phyloP scores from a whole-genome alignment of 2,329 filamentous ascomycete genomes.

The Parafenestella ontariensis region DNA sequence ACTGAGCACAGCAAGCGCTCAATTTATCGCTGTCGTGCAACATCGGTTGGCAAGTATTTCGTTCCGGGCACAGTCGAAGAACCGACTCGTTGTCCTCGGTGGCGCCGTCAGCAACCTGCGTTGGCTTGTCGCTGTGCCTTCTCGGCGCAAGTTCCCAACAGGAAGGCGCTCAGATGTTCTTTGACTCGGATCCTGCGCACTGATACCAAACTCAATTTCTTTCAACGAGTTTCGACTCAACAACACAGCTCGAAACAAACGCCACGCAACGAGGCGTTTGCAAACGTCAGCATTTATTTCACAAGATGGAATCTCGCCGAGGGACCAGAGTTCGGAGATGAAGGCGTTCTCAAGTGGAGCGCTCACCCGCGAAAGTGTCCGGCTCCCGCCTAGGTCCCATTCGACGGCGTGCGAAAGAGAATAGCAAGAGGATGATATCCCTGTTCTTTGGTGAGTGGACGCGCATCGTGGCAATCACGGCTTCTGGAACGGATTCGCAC shows the following conservation, averaged over 20 bases:
- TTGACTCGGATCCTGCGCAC: neutral
- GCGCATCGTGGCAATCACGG: neutral
- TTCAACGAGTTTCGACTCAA: neutral
- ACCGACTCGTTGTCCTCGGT: constrained; percentile 6
- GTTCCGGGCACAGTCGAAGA: neutral
- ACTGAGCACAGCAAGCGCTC: neutral
- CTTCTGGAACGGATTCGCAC: neutral
- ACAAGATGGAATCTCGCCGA: constrained; percentile 1
- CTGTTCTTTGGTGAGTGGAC: neutral
- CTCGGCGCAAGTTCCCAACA: constrained; percentile 9
- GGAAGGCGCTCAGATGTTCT: neutral
- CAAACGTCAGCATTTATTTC: constrained; percentile 8
- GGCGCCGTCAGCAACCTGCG: neutral
- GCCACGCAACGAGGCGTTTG: constrained; percentile 2
- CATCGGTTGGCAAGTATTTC: neutral
- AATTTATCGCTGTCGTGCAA: neutral
- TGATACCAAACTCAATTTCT: constrained; percentile 1
- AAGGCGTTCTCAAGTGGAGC: constrained; percentile 1
- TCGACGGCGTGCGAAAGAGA: neutral
- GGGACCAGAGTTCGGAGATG: constrained; percentile 4
- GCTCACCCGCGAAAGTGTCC: neutral
- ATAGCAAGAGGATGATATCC: neutral
- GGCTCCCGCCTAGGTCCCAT: neutral
- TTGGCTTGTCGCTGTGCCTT: constrained; percentile 2
- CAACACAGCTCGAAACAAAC: constrained; percentile 5